These are phyloP conservation scores for Cryptococcus sp. DNA, from an alignment of 1,284 basidiomycete species.

Conservation along the genomic window DNA sequence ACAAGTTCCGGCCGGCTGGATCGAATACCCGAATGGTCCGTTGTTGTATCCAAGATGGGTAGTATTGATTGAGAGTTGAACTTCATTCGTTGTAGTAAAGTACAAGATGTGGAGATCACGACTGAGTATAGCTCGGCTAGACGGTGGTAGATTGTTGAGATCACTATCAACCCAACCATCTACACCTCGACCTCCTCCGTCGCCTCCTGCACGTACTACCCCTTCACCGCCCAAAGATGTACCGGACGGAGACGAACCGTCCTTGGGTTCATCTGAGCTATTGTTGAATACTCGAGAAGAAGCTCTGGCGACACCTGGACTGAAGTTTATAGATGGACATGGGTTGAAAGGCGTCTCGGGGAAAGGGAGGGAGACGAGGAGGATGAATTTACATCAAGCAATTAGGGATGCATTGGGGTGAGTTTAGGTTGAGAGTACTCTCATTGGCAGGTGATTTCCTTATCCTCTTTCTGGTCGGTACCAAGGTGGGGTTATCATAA, in stretches of 20 bases:
- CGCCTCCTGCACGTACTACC: neutral
- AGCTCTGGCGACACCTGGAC: constrained; percentile 65
- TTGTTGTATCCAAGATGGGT: too few relatives aligned
- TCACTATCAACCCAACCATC: too few relatives aligned
- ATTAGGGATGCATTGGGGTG: constrained; percentile 82
- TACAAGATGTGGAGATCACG: too few relatives aligned
- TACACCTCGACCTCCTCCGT: too few relatives aligned
- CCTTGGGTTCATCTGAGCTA: neutral
- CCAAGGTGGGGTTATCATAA: too few relatives aligned
- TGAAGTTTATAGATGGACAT: constrained; percentile 65
- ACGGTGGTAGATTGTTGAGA: too few relatives aligned
- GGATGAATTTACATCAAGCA: constrained; percentile 87
- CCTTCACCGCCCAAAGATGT: neutral
- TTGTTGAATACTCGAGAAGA: neutral
- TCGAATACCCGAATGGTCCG: too few relatives aligned
- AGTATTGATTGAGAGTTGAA: too few relatives aligned
- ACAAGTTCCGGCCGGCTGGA: too few relatives aligned
- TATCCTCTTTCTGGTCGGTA: neutral
- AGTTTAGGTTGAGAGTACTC: constrained; percentile 6
- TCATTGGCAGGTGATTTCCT: neutral
- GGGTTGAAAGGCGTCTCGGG: constrained; percentile 52
- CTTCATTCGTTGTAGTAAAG: too few relatives aligned
- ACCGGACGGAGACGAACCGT: neutral
- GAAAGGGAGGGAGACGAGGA: constrained; percentile 74
- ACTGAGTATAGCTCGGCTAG: too few relatives aligned